Percentiles rank a stretch among this genome's conserved stretches.
Evolutionary conservation across 2,329 filamentous ascomycete genomes (phyloP).

Genomic region (Botrytis sinoallii): DNA sequence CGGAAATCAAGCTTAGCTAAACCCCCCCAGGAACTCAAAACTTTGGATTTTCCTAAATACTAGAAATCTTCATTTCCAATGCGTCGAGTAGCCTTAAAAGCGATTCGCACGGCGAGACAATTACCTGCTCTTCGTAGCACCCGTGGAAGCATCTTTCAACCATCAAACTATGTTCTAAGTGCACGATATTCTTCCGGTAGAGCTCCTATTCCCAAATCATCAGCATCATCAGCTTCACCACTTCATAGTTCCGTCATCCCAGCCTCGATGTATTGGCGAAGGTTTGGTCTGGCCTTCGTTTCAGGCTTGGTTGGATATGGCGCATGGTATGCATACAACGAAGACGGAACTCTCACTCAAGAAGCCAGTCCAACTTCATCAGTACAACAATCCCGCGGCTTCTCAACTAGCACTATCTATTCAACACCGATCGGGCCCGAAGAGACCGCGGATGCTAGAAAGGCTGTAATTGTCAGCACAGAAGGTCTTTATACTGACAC

Average conservation of each 20-base stretch:
- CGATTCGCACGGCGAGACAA: constrained; percentile 64
- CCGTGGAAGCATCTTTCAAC: constrained; percentile 43
- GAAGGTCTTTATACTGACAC: constrained; percentile 87
- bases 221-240: constrained; percentile 29
- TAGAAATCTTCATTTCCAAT: constrained; percentile 47
- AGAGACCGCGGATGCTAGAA: constrained; percentile 45
- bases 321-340: constrained; percentile 71
- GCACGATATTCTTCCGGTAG: constrained; percentile 44
- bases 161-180: constrained; percentile 44
- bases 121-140: constrained; percentile 58
- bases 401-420: constrained; percentile 30
- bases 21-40: constrained; percentile 12
- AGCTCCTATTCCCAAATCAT: constrained; percentile 17
- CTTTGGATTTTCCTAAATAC: background rate
- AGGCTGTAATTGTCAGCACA: constrained; percentile 81
- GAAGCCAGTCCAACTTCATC: constrained; percentile 18
- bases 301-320: constrained; percentile 69
- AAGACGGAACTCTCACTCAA: constrained; percentile 23
- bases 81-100: constrained; percentile 69
- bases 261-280: constrained; percentile 71
- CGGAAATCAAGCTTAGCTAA: constrained; percentile 17
- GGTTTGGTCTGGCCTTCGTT: constrained; percentile 63
- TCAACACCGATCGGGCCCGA: constrained; percentile 24
- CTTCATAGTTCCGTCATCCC: constrained; percentile 24
- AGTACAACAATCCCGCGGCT: constrained; percentile 33